Evolutionary conservation across 2,329 filamentous ascomycete species (phyloP), one percentile per base, ranked within the genome.

Genomic region (Alternaria conjuncta): DNA sequence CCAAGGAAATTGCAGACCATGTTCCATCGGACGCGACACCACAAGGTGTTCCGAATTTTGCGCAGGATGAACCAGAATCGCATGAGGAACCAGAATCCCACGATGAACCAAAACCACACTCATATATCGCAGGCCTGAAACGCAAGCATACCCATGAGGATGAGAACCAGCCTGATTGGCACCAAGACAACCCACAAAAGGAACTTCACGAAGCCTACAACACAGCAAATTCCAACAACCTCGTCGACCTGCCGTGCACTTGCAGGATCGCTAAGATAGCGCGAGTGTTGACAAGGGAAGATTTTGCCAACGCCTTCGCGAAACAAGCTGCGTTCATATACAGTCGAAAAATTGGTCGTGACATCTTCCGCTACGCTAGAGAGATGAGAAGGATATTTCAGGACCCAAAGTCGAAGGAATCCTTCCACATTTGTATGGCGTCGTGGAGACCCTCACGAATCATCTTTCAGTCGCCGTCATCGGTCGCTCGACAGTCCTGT

Each of bases 101-200:
- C 20, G n/a, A 15, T 2, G 30, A 51, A 13, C 20, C 25, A 30
- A 5, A 51, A 20, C 20, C 8, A 6, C 18, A 12, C 5, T 23
- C 30, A n/a, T 45, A 25, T 12, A 18, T 45, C 11, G 21, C 28
- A 0, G 25, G 49, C 1, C 21, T 41, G 9, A 64, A 64, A 9
- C 55, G 62, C 9, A 62, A 62, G n/a, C 59, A 62, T 36, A 32
- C 4, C 6, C 54, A 58, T 1, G 55, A 58, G 6, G 30, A 58
- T 18, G 32, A 55, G 12, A 6, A 47, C 5, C 44, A 62, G 9
- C 55, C 46, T 4, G 46, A 53, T 1, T 61, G 54, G 54, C 26
- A 53, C n/a, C 36, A 53, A 20, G n/a, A 20, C 5, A 46, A 13
- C 20, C 28, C 57, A 18, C 57, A 60, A 9, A 32, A 23, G 21